These are phyloP conservation scores for Aureobasidium sp. DNA, from an alignment of 2,329 filamentous ascomycete genomes.

Conservation along the genomic window DNA sequence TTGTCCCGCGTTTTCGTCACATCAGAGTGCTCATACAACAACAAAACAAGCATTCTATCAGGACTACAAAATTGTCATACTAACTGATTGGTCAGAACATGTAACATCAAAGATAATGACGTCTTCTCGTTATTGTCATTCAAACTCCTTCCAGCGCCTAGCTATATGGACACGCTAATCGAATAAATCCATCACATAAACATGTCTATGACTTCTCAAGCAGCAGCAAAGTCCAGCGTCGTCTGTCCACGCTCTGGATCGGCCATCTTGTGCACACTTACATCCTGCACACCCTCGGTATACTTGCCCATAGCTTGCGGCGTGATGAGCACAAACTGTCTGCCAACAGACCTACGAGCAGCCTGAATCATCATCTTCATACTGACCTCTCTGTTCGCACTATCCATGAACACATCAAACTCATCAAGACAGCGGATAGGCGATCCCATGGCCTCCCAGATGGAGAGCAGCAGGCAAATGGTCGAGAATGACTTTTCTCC, in stretches of 20 bases:
- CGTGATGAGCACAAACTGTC: conserved; percentile 94
- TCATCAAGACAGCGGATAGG: conserved; percentile 92
- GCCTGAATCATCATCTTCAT: conserved; percentile 89
- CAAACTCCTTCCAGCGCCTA: conserved; percentile 5
- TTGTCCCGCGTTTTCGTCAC: no score
- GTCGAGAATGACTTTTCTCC: conserved; percentile 98
- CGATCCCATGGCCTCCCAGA: conserved; percentile 98
- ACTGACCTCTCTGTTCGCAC: conserved; percentile 84
- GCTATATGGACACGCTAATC: neutral
- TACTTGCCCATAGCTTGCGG: conserved; percentile 64
- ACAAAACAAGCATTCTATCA: no score
- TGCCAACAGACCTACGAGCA: conserved; percentile 74
- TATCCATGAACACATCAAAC: conserved; percentile 99
- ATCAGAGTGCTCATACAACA: no score
- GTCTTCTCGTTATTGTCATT: neutral
- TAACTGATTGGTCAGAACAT: neutral
- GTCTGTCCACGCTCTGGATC: conserved; percentile 45
- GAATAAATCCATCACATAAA: neutral
- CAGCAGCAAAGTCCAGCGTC: conserved; percentile 21
- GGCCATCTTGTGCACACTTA: conserved; percentile 62
- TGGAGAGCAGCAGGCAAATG: conserved; percentile 80
- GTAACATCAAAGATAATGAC: neutral
- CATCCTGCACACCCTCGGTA: conserved; percentile 55
- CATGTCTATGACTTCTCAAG: neutral
- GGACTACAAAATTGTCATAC: no score